phyloP scores from a whole-genome alignment of 805 yeast genomes.

The Wickerhamiella azyma region DNA sequence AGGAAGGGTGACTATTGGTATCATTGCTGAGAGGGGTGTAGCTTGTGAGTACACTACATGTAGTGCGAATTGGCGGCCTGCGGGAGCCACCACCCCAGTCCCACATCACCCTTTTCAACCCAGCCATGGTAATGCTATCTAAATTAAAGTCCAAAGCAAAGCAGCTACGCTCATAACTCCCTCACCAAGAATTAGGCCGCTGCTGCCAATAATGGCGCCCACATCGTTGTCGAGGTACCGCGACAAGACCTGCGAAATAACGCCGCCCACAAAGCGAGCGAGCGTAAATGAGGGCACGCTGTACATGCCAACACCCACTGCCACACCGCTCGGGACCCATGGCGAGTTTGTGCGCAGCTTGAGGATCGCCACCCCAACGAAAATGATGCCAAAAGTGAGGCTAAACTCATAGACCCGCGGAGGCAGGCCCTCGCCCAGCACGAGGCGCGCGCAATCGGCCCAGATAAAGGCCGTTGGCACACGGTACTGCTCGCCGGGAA shows the following conservation, averaged over 20 bases:
- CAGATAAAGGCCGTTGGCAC: conserved; percentile 93
- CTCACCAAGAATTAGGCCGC: conserved; percentile 89
- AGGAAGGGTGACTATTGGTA: too few species aligned
- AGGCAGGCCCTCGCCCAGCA: conserved; percentile 84
- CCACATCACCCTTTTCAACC: too few species aligned
- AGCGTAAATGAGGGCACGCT: conserved; percentile 87
- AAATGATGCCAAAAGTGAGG: conserved; percentile 48
- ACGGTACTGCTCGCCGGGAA: conserved; percentile 70
- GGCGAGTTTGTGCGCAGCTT: conserved; percentile 25
- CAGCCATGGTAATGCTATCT: too few species aligned
- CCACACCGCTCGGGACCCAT: conserved; percentile 85
- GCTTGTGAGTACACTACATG: too few species aligned
- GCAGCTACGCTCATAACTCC: conserved; percentile 76
- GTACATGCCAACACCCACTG: conserved; percentile 93
- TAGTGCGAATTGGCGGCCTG: too few species aligned
- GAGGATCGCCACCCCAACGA: conserved; percentile 44
- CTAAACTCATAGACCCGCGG: conserved; percentile 61
- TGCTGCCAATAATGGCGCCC: conserved; percentile 70
- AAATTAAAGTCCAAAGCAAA: conserved; percentile 34
- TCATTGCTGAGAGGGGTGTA: too few species aligned
- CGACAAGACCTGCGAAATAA: conserved; percentile 34
- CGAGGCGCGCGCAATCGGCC: conserved; percentile 90
- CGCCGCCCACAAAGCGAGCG: conserved; percentile 86
- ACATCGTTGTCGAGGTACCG: conserved; percentile 34
- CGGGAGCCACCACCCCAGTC: too few species aligned